phyloP scores from a whole-genome alignment of 2,329 filamentous ascomycete genomes.

The Sporothrix brasiliensis region DNA sequence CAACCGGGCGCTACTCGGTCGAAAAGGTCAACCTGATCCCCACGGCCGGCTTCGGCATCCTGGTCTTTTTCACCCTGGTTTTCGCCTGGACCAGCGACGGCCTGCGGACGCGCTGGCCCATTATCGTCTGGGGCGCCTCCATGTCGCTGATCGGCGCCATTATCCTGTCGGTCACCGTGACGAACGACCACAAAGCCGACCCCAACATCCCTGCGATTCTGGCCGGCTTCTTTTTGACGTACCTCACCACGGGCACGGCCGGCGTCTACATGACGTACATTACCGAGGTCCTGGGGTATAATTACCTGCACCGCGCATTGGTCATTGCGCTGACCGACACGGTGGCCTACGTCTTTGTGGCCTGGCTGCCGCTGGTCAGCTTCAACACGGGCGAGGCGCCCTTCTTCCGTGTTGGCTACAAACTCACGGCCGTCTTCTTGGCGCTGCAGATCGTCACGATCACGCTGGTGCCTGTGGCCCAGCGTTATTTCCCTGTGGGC shows the following conservation, averaged over 20 bases:
- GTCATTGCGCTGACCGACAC: constrained; percentile 34
- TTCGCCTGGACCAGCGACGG: constrained; percentile 58
- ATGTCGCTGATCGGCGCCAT: constrained; percentile 32
- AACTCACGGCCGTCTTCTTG: constrained; percentile 40
- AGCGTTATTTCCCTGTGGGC: constrained; percentile 19
- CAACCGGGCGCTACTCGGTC: constrained; percentile 45
- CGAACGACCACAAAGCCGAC: not conserved
- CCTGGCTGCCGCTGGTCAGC: constrained; percentile 34
- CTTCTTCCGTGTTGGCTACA: constrained; percentile 38
- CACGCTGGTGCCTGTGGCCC: constrained; percentile 16
- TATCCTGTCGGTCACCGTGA: constrained; percentile 28
- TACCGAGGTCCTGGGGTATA: constrained; percentile 33
- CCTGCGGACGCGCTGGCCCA: constrained; percentile 53
- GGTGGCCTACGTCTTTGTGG: constrained; percentile 31
- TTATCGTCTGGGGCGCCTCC: constrained; percentile 45
- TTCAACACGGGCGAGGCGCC: constrained; percentile 34
- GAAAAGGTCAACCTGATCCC: constrained; percentile 54
- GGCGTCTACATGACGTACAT: constrained; percentile 33
- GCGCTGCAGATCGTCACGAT: constrained; percentile 35
- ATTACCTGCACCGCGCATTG: constrained; percentile 31
- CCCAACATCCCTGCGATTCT: constrained; percentile 29
- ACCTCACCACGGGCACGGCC: constrained; percentile 30
- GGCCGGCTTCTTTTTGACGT: constrained; percentile 32
- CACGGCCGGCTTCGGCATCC: constrained; percentile 40
- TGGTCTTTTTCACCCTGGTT: constrained; percentile 50